Evolutionary conservation across 2,329 filamentous ascomycete genomes (phyloP).

Genomic region (Cordyceps javanica): DNA sequence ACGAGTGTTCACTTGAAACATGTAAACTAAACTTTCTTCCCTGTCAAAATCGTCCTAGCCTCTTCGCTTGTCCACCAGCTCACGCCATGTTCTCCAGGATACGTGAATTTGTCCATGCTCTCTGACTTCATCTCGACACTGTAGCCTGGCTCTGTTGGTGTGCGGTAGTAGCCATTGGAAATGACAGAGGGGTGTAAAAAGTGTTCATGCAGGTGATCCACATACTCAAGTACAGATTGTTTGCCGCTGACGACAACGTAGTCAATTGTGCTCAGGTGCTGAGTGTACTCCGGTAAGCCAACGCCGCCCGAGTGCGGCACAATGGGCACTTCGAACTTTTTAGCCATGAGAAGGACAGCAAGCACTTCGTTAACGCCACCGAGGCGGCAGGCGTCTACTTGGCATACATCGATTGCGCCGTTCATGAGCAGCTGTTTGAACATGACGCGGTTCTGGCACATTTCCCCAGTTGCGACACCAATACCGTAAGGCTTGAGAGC

Average conservation of each 20-base stretch:
- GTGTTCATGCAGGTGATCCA: slow-evolving; percentile 91
- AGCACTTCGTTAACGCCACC: slow-evolving; percentile 89
- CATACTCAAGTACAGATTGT: slow-evolving; percentile 79
- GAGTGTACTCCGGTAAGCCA: slow-evolving; percentile 87
- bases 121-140: slow-evolving; percentile 89
- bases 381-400: slow-evolving; percentile 84
- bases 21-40: slow-evolving; percentile 46
- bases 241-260: slow-evolving; percentile 82
- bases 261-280: slow-evolving; percentile 88
- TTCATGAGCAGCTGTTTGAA: slow-evolving; percentile 85
- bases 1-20: too few relatives aligned
- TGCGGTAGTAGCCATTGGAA: slow-evolving; percentile 81
- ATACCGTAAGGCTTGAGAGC: slow-evolving; percentile 70
- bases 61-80: slow-evolving; percentile 84
- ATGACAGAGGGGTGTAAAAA: slow-evolving; percentile 78
- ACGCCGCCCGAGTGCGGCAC: slow-evolving; percentile 88
- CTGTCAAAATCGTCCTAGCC: slow-evolving; percentile 67
- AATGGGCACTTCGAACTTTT: slow-evolving; percentile 71
- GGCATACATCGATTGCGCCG: slow-evolving; percentile 79
- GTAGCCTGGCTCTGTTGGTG: slow-evolving; percentile 76
- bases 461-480: slow-evolving; percentile 85
- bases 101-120: slow-evolving; percentile 75
- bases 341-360: slow-evolving; percentile 81
- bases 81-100: slow-evolving; percentile 68
- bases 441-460: slow-evolving; percentile 91